Evolutionary conservation across 148 eudicot species (phyloP), one percentile per base, ranked within the genome.

Genomic region (Persicaria maculosa): DNA sequence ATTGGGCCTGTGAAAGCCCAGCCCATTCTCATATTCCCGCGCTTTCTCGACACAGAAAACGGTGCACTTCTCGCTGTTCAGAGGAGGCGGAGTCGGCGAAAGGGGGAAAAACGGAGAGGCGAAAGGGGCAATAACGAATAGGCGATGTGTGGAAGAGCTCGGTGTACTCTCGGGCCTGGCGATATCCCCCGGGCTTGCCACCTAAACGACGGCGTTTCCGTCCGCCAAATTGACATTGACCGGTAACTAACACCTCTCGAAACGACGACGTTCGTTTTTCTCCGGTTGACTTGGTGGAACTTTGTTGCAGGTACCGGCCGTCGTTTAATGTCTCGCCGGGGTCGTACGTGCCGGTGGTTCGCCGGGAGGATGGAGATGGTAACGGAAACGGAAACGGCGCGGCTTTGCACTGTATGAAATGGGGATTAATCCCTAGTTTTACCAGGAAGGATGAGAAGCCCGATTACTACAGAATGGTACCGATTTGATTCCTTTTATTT

Each of bases 371-470:
- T 47, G 93, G 86, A 22, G 82, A 81, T 6, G 40, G 40, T 31
- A 31, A 55, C 17, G 8, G 61, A 22, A 82, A 72, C 9, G 81
- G 80, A 48, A 78, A 80, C 14, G 86, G 78, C 15, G 83, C 81
- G 71, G 93, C 85, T 78, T 79, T 92, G 40, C 97, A 96, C 68
- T 87, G 90, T 83, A 96, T 96, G 99, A 96, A 86, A 74, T 96
- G 99, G 99, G 99, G 97, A 36, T 84, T 96, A 43, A 74, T 96
- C 75, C 97, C 99, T n/a, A 90, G 94, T 81, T 96, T 92, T 78
- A 89, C 97, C 20, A 92, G 90, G 78, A 96, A 96, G 80, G 81
- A 86, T 80, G 97, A 92, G 45, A 96, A 96, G 79, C 91, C 92
- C 78, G 97, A 96, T 79, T 90, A 92, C 76, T 96, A 80, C 73